Percentiles rank a stretch among this genome's conserved stretches.
Conservation (phyloP, 257 asterid species). For the Rauvolfia tetraphylla region DNA sequence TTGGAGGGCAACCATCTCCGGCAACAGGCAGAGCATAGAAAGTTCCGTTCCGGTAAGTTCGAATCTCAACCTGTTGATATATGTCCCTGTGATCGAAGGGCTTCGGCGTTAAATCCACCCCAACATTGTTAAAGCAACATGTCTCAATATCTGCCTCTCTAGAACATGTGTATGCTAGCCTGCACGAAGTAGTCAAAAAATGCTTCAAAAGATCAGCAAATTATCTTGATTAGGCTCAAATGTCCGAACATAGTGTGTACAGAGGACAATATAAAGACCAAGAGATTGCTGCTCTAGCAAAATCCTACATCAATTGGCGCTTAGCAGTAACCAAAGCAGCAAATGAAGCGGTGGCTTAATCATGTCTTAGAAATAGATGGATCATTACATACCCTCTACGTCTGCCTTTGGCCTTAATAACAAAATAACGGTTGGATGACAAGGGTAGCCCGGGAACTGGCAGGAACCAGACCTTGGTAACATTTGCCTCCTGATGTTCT, state of each 20-base stretch:
- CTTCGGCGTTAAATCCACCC: constrained; percentile 31
- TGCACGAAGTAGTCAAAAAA: constrained; percentile 8
- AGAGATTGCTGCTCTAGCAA: background rate
- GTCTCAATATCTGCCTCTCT: constrained; percentile 41
- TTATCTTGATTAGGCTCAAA: background rate
- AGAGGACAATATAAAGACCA: background rate
- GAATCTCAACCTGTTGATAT: constrained; percentile 69
- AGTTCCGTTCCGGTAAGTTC: constrained; percentile 47
- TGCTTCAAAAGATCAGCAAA: background rate
- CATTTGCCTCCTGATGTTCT: constrained; percentile 41
- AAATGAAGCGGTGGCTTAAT: background rate
- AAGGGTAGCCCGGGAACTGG: constrained; percentile 73
- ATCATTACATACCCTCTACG: constrained; percentile 51
- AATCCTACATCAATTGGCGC: background rate
- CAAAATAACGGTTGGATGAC: constrained; percentile 63
- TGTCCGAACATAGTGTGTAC: background rate
- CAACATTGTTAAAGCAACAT: constrained; percentile 47
- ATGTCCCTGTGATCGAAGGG: constrained; percentile 62
- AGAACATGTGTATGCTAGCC: constrained; percentile 63
- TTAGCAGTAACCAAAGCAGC: background rate
- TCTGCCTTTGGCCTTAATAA: constrained; percentile 63
- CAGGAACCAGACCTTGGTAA: constrained; percentile 60
- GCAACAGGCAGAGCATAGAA: constrained; percentile 68
- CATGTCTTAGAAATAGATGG: background rate
- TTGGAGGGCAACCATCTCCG: constrained; percentile 69